A percentile compares a stretch with the other conserved stretches of the same genome.
Evolutionary conservation across 2,329 filamentous ascomycete genomes (phyloP).

Genomic region (Sporothrix phasma): DNA sequence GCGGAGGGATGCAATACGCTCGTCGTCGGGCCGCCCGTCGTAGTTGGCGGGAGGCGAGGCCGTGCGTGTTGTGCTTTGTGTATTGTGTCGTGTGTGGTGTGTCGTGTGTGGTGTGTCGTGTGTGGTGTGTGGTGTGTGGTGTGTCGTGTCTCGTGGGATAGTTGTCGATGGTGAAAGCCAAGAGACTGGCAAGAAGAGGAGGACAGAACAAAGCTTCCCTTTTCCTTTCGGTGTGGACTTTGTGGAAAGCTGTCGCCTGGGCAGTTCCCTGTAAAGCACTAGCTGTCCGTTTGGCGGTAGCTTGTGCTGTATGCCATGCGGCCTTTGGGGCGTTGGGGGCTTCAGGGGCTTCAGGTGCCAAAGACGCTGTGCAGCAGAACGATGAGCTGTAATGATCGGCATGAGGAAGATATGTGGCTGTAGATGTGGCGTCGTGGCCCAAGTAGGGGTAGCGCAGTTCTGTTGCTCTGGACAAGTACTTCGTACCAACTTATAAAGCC

Average conservation of each 20-base stretch:
- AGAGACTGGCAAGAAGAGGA: neutral
- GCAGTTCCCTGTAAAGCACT: neutral
- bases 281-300: conserved; percentile 5
- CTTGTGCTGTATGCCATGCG: neutral
- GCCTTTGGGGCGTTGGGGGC: neutral
- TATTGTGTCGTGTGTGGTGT: too few species aligned
- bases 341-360: conserved; percentile 1
- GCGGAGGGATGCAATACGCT: neutral
- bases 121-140: too few species aligned
- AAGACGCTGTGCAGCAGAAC: neutral
- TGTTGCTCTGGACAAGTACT: neutral
- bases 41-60: neutral
- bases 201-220: neutral
- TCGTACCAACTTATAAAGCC: neutral
- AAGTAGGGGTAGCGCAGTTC: neutral
- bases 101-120: too few species aligned
- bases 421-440: neutral
- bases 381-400: neutral
- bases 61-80: too few species aligned
- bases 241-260: neutral
- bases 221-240: neutral
- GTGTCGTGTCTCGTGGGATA: neutral
- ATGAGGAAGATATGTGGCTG: neutral
- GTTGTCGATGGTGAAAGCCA: conserved; percentile 1
- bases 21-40: neutral